Conservation (phyloP, 768 basidiomycete species). For the Trametopsis cervina region DNA sequence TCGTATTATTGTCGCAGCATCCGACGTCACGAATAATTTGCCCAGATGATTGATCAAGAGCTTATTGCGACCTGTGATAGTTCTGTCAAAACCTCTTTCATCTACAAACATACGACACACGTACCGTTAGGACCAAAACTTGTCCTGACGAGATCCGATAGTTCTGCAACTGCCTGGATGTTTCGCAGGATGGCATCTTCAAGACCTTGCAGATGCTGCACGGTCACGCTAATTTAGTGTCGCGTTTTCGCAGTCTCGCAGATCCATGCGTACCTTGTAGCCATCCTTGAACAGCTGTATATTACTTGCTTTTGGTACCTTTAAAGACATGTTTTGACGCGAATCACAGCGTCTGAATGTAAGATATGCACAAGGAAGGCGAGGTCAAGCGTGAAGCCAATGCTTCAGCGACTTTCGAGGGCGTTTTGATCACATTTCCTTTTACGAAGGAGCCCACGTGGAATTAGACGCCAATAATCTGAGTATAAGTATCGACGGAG, state of each 20-base stretch:
- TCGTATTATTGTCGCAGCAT: conserved; percentile 97
- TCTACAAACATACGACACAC: conserved; percentile 21
- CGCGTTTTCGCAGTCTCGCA: background rate
- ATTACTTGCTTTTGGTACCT: conserved; percentile 86
- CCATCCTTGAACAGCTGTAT: conserved; percentile 96
- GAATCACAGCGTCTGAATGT: background rate
- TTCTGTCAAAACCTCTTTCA: background rate
- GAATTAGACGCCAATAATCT: no score
- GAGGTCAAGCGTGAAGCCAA: no score
- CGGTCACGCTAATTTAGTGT: background rate
- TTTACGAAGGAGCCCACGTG: no score
- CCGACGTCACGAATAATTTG: conserved; percentile 92
- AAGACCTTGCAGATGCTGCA: conserved; percentile 74
- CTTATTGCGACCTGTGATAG: conserved; percentile 79
- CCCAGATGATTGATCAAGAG: conserved; percentile 97
- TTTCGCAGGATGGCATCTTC: conserved; percentile 97
- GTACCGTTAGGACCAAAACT: conserved; percentile 94
- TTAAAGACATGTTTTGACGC: conserved; percentile 65
- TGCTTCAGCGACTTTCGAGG: no score
- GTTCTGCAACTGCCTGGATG: conserved; percentile 92
- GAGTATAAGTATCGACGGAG: no score
- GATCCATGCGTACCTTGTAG: conserved; percentile 61
- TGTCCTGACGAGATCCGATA: conserved; percentile 91
- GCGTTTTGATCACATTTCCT: no score
- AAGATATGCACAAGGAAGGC: no score